Conservation (phyloP, 805 yeast species). For the Yarrowia sp. region DNA sequence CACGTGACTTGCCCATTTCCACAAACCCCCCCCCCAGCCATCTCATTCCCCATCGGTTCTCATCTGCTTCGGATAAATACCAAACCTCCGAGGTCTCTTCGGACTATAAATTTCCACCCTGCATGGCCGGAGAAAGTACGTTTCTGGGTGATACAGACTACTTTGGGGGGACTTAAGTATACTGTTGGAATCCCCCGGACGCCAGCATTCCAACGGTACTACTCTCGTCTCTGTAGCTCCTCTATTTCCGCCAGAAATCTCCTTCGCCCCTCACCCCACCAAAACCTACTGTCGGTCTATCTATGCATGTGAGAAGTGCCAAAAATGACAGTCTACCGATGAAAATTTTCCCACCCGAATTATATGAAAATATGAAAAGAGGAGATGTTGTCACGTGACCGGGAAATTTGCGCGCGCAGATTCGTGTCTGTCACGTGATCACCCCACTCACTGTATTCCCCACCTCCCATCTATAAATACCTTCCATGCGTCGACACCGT, state of each 20-base stretch:
- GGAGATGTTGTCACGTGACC: no score
- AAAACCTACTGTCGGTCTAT: neutral
- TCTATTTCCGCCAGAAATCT: no score
- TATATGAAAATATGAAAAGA: no score
- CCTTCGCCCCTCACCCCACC: no score
- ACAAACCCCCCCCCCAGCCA: no score
- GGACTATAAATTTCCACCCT: slow-evolving; percentile 14
- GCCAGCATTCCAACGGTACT: neutral
- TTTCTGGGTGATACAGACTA: no score
- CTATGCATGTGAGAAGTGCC: slow-evolving; percentile 17
- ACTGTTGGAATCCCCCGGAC: neutral
- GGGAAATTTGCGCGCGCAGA: no score
- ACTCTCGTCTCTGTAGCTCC: neutral
- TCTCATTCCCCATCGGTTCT: no score
- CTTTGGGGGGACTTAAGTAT: no score
- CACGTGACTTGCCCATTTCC: no score
- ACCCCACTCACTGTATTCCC: no score
- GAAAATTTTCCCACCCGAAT: no score
- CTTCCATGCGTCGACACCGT: slow-evolving; percentile 22
- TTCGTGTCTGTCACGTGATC: neutral
- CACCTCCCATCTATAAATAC: neutral
- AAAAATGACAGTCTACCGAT: neutral
- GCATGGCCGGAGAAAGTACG: neutral
- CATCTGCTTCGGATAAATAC: neutral
- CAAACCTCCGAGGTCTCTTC: slow-evolving; percentile 19